Percentiles rank a stretch among this genome's conserved stretches.
Evolutionary conservation across 1,284 basidiomycete species (phyloP).

Genomic region (Butyriboletus appendiculatus): DNA sequence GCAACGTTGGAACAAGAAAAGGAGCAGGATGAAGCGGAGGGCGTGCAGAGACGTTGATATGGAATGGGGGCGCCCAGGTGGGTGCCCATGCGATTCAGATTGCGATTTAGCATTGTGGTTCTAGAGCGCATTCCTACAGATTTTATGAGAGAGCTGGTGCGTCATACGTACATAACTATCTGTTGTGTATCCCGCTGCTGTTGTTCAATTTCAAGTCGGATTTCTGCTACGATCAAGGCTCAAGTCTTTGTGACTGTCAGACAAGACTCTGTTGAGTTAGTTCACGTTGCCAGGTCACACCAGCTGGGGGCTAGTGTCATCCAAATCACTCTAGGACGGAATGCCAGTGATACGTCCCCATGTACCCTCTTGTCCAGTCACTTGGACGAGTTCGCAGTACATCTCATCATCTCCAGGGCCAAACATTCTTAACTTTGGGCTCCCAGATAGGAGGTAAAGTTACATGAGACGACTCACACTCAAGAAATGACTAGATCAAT

Average conservation of each 20-base stretch:
- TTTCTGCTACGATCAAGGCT: not conserved
- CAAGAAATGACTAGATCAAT: no score
- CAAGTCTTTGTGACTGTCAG: not conserved
- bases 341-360: not conserved
- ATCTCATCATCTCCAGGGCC: not conserved
- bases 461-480: no score
- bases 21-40: slow-evolving; percentile 1
- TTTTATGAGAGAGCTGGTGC: not conserved
- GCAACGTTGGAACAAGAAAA: slow-evolving; percentile 4
- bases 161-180: not conserved
- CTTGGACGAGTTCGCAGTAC: not conserved
- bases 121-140: not conserved
- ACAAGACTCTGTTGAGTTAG: not conserved
- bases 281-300: not conserved
- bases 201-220: not conserved
- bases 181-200: not conserved
- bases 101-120: no score
- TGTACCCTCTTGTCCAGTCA: not conserved
- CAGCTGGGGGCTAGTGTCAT: not conserved
- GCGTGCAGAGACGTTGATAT: not conserved
- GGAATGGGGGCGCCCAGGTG: not conserved
- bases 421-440: no score
- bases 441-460: no score
- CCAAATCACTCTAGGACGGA: not conserved
- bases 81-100: not conserved